Percentiles rank a stretch among this genome's conserved stretches.
phyloP scores from a whole-genome alignment of 176 grass and related monocot genomes.

The Stipa capillata region DNA sequence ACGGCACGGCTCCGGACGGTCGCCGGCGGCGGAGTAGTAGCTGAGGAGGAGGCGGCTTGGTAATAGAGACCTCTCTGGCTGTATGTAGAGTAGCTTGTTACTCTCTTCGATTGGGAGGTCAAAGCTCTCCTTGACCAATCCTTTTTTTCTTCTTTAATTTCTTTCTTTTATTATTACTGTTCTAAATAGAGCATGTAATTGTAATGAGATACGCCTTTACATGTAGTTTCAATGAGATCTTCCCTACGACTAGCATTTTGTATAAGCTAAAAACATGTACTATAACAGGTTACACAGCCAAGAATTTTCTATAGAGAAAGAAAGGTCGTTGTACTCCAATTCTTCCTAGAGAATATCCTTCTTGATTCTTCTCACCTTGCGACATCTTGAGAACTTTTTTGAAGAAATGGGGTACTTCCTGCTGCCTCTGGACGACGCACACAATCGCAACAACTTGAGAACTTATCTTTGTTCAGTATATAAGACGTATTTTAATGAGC shows the following conservation, averaged over 20 bases:
- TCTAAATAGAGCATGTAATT: constrained; percentile 47
- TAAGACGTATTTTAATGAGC: too few species aligned
- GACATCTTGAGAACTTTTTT: neutral
- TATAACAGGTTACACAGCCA: neutral
- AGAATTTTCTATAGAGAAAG: neutral
- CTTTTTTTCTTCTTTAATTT: constrained; percentile 16
- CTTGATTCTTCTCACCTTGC: neutral
- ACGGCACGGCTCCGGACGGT: neutral
- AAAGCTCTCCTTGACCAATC: constrained; percentile 36
- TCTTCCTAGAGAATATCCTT: neutral
- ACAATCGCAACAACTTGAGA: too few species aligned
- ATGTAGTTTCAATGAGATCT: constrained; percentile 2
- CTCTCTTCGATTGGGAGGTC: constrained; percentile 26
- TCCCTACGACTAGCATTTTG: neutral
- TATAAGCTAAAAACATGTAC: neutral
- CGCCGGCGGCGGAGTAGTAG: constrained; percentile 18
- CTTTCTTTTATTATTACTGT: constrained; percentile 12
- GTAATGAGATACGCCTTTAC: constrained; percentile 30
- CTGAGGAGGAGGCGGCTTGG: constrained; percentile 29
- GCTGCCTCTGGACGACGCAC: neutral
- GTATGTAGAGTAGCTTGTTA: constrained; percentile 34
- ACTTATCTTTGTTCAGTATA: too few species aligned
- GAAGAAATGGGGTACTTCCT: too few species aligned
- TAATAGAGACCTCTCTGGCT: constrained; percentile 15
- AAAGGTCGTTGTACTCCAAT: neutral